These are phyloP conservation scores for Anthoceros angustus DNA, from an alignment of 225 moss, liverwort and hornwort species.

Conservation along the genomic window DNA sequence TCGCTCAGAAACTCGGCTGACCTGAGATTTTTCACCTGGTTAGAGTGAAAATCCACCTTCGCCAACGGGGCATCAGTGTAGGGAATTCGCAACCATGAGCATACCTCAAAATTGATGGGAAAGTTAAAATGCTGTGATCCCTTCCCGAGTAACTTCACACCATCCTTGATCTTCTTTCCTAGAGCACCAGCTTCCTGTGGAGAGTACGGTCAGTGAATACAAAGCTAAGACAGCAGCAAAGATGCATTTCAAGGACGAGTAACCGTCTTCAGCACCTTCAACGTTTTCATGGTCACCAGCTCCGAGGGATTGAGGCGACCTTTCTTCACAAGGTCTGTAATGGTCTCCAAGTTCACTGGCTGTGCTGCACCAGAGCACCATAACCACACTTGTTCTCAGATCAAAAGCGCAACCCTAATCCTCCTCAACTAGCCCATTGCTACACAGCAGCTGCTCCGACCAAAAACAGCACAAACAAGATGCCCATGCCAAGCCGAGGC, in stretches of 20 bases:
- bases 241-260: background rate
- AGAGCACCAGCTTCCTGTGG: conserved; percentile 76
- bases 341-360: conserved; percentile 81
- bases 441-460: background rate
- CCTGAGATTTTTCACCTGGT: conserved; percentile 26
- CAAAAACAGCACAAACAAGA: background rate
- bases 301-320: conserved; percentile 84
- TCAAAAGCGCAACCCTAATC: too few relatives aligned
- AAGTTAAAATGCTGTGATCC: conserved; percentile 60
- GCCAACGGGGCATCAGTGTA: background rate
- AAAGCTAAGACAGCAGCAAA: background rate
- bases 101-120: conserved; percentile 82
- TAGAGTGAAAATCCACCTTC: background rate
- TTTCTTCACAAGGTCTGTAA: conserved; percentile 55
- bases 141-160: conserved; percentile 79
- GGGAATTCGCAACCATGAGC: background rate
- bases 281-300: conserved; percentile 92
- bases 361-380: conserved; percentile 15
- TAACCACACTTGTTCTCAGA: background rate
- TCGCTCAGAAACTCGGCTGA: conserved; percentile 86
- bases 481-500: background rate
- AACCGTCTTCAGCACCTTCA: conserved; percentile 30
- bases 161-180: conserved; percentile 82
- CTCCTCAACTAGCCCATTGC: too few relatives aligned
- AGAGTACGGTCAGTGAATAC: background rate